phyloP scores from a whole-genome alignment of 306 rosid species.

The Trichosanthes cucumerina region DNA sequence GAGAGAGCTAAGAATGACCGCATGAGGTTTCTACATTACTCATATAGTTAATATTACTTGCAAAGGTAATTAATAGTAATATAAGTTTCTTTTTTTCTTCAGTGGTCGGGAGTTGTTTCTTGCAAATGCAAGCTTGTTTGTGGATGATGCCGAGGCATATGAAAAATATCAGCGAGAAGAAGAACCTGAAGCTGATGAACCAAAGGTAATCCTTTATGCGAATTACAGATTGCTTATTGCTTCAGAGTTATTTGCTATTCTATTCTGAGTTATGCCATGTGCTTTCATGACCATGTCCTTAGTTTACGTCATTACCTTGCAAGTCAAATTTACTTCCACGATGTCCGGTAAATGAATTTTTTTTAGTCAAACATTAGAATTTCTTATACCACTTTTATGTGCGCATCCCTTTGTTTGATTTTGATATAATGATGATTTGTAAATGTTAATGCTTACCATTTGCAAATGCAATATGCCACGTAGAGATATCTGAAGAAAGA shows the following conservation, averaged over 20 bases:
- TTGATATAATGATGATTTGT: not conserved
- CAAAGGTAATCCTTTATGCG: constrained; percentile 35
- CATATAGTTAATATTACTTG: not conserved
- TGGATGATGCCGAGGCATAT: constrained; percentile 92
- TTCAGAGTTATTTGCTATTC: not conserved
- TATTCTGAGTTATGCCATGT: not conserved
- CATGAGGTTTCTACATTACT: constrained; percentile 53
- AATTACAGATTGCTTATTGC: not conserved
- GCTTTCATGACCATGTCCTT: not conserved
- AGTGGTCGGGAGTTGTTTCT: constrained; percentile 74
- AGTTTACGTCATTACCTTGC: not conserved
- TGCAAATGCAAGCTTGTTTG: constrained; percentile 85
- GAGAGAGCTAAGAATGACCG: constrained; percentile 97
- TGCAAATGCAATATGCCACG: not conserved
- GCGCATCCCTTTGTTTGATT: not conserved
- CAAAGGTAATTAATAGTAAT: not conserved
- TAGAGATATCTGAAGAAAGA: not conserved
- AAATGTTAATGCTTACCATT: not conserved
- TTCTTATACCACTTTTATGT: not conserved
- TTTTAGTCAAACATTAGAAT: not conserved
- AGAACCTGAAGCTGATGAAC: constrained; percentile 34
- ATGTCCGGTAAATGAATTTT: not conserved
- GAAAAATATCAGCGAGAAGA: constrained; percentile 68
- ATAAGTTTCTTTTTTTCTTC: constrained; percentile 11
- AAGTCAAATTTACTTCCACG: not conserved